A percentile compares a stretch with the other conserved stretches of the same genome.
These are phyloP conservation scores for Mrakia blollopis DNA, from an alignment of 768 basidiomycete species.

Conservation along the genomic window DNA sequence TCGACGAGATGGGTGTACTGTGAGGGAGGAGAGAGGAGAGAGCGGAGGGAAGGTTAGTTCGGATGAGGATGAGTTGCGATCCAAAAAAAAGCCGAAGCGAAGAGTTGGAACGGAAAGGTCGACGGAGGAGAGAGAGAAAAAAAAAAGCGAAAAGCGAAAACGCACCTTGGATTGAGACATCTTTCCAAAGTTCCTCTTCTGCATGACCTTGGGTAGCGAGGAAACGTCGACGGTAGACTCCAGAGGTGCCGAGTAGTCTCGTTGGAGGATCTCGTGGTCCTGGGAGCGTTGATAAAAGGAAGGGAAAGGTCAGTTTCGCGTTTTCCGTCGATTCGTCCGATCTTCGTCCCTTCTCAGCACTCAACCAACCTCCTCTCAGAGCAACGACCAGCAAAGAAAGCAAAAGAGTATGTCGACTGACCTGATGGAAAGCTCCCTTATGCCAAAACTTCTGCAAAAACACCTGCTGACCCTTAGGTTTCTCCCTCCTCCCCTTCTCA, in stretches of 20 bases:
- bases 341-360: background rate
- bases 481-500: conserved; percentile 62
- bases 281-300: conserved; percentile 38
- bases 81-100: background rate
- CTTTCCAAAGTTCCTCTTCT: conserved; percentile 76
- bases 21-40: conserved; percentile 53
- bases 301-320: background rate
- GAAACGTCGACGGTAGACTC: conserved; percentile 83
- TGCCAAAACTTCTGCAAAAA: conserved; percentile 99
- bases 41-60: background rate
- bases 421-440: conserved; percentile 98
- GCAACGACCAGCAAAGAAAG: background rate
- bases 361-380: background rate
- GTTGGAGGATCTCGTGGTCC: conserved; percentile 81
- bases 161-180: conserved; percentile 34
- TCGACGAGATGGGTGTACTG: conserved; percentile 95
- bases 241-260: conserved; percentile 84
- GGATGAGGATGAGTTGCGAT: background rate
- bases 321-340: background rate
- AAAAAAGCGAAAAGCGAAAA: background rate
- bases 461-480: conserved; percentile 54
- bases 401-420: conserved; percentile 41
- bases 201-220: conserved; percentile 89
- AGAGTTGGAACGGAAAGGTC: conserved; percentile 36
- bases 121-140: background rate